Base-by-base conservation (phyloP, 257 asterid species). In the Solanum bulbocastanum region DNA sequence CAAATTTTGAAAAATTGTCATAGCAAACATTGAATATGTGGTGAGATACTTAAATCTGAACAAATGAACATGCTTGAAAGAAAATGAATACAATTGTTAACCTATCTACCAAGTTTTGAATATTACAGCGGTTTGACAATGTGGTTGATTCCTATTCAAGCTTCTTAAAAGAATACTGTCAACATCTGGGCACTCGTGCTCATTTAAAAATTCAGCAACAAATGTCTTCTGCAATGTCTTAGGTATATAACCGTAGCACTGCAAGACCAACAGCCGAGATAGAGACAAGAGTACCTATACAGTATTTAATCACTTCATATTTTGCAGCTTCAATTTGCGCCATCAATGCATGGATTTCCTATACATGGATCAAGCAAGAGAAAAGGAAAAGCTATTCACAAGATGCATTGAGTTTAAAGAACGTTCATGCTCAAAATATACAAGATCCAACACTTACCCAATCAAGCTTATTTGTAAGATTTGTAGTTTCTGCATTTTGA, bases 301-400 rank as follows among this genome's bases (percentile, higher is more conserved):
- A 93, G 37, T 92, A 93, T 71, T 91, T 93, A 89, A 93, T 93
- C 49, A 93, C 94, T 32, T 93, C 96, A 42, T 90, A 91, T 40
- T 93, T 92, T 87, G 94, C 93, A 20, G 94, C 94, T 89, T 93
- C 96, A 42, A 93, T 82, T 86, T 93, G 94, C 37, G 94, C 94
- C 90, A 89, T 92, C 91, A 92, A 56, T n/a, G 93, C 91, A 89
- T 93, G 92, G 36, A 92, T 90, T 87, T 93, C 96, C 96, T 92
- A 13, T 65, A 36, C 32, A 62, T 46, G 85, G 36, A 73, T 78
- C 56, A 84, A 49, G 68, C 68, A 32, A 30, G 18, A 82, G 20
- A 5, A 18, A 20, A 27, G 11, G 18, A 78, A 30, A 30, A 18
- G 35, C 20, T 30, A 30, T 46, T 81, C 42, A 81, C 10, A 81